phyloP scores from a whole-genome alignment of 345 rosid genomes.

The Euclidium syriacum region DNA sequence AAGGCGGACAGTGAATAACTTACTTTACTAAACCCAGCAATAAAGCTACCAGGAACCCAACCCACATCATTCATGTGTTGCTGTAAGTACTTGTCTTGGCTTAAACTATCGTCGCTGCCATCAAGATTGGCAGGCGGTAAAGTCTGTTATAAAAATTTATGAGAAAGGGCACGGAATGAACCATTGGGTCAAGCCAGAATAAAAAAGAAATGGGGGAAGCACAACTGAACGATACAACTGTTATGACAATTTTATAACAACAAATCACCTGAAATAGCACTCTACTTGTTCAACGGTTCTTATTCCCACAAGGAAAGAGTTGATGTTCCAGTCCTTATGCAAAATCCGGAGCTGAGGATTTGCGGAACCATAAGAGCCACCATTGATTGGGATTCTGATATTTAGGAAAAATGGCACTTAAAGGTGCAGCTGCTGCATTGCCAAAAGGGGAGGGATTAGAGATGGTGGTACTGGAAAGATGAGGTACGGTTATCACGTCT shows the following conservation, averaged over 20 bases:
- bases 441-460: background rate
- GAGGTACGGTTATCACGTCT: background rate
- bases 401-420: constrained; percentile 45
- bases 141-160: background rate
- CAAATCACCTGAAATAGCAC: constrained; percentile 60
- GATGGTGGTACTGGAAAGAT: background rate
- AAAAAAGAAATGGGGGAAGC: background rate
- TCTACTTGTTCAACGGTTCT: constrained; percentile 53
- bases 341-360: constrained; percentile 49
- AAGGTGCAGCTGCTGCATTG: background rate
- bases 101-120: constrained; percentile 62
- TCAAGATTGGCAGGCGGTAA: background rate
- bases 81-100: constrained; percentile 57
- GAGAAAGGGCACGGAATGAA: background rate
- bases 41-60: constrained; percentile 56
- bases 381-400: constrained; percentile 34
- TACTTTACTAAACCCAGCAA: constrained; percentile 66
- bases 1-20: constrained; percentile 18
- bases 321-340: constrained; percentile 39
- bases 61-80: constrained; percentile 74
- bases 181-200: background rate
- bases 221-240: background rate
- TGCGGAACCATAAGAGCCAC: constrained; percentile 44
- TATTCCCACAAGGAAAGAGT: background rate
- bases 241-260: background rate